Conservation (phyloP, 2,329 filamentous ascomycete species). For the Claviceps maximensis region DNA sequence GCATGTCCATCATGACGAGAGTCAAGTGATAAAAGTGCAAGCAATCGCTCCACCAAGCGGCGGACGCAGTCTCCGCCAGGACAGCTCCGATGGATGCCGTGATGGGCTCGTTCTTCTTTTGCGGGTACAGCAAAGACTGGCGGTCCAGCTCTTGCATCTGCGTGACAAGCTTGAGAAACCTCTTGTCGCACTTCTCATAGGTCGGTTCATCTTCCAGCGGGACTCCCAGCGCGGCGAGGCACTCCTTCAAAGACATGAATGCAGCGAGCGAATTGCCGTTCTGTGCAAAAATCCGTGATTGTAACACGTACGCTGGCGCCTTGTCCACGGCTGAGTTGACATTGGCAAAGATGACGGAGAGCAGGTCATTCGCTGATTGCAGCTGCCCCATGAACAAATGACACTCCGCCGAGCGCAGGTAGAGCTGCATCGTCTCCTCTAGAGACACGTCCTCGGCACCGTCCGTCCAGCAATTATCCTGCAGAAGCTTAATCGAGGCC, state of each 20-base stretch:
- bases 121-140: slow-evolving; percentile 29
- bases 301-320: slow-evolving; percentile 70
- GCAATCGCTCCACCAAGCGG: slow-evolving; percentile 61
- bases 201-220: slow-evolving; percentile 51
- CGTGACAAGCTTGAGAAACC: slow-evolving; percentile 52
- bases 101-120: slow-evolving; percentile 33
- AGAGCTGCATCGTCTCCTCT: slow-evolving; percentile 70
- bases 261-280: slow-evolving; percentile 58
- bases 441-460: slow-evolving; percentile 61
- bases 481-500: slow-evolving; percentile 64
- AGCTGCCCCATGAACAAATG: slow-evolving; percentile 67
- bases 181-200: slow-evolving; percentile 64
- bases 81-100: slow-evolving; percentile 55
- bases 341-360: slow-evolving; percentile 55
- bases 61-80: slow-evolving; percentile 53
- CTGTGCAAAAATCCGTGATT: slow-evolving; percentile 66
- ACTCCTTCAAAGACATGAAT: slow-evolving; percentile 56
- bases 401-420: slow-evolving; percentile 70
- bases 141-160: slow-evolving; percentile 46
- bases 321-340: slow-evolving; percentile 65
- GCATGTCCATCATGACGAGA: slow-evolving; percentile 52
- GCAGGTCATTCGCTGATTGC: slow-evolving; percentile 51
- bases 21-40: slow-evolving; percentile 61
- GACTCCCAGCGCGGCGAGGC: slow-evolving; percentile 56
- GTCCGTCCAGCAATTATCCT: slow-evolving; percentile 65